Evolutionary conservation across 1,284 basidiomycete species (phyloP).

Genomic region (Sparassis latifolia): DNA sequence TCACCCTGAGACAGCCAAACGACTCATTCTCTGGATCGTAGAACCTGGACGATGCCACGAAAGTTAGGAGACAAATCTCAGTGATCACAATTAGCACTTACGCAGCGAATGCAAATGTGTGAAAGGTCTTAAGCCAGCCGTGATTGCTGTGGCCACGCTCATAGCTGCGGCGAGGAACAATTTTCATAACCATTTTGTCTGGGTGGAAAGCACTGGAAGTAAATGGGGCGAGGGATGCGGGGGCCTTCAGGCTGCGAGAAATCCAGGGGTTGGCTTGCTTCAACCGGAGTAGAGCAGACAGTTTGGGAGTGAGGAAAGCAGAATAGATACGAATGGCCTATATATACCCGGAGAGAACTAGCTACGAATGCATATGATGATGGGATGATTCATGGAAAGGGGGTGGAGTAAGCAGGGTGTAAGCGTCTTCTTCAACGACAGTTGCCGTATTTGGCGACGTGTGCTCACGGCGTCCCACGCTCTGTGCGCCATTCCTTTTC

Average conservation of each 20-base stretch:
- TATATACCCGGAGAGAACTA: too few species aligned
- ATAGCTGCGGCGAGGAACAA: conserved; percentile 52
- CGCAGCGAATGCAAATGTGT: conserved; percentile 80
- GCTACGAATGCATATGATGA: too few species aligned
- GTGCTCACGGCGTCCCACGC: too few species aligned
- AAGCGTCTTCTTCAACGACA: too few species aligned
- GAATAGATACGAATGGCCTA: too few species aligned
- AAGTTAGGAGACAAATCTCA: neutral
- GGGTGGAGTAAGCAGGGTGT: too few species aligned
- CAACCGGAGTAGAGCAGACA: conserved; percentile 9
- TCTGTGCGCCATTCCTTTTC: too few species aligned
- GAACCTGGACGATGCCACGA: conserved; percentile 39
- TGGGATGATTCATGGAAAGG: too few species aligned
- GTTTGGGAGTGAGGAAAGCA: neutral
- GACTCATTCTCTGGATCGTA: conserved; percentile 49
- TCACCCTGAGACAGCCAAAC: conserved; percentile 62
- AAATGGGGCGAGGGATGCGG: neutral
- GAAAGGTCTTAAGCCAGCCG: conserved; percentile 89
- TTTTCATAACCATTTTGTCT: conserved; percentile 27
- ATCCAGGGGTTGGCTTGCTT: conserved; percentile 3
- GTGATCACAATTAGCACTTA: conserved; percentile 25
- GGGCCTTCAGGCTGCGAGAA: neutral
- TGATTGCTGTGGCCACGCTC: conserved; percentile 80
- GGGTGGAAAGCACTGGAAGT: neutral
- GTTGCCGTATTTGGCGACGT: too few species aligned